Percentiles rank a stretch among this genome's conserved stretches.
phyloP scores from a whole-genome alignment of 78 protist species.

The Goniomonas avonlea region DNA sequence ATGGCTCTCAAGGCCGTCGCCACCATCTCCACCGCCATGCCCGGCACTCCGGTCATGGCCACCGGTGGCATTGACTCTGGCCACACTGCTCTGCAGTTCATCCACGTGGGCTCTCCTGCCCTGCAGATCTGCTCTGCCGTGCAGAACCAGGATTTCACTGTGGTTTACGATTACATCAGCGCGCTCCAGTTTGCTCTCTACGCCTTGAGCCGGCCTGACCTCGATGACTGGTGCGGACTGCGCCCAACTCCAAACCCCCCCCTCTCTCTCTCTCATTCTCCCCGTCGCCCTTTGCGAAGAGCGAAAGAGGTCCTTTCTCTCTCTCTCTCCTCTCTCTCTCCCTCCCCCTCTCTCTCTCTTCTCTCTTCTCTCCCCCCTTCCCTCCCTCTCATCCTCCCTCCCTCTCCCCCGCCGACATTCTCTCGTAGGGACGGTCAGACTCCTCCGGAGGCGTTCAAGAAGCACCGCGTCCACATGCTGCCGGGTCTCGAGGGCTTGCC shows the following conservation, averaged over 20 bases:
- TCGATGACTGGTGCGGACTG: constrained; percentile 73
- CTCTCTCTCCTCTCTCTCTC: too few species aligned
- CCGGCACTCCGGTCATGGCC: constrained; percentile 59
- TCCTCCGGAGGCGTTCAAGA: constrained; percentile 60
- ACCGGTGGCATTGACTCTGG: constrained; percentile 86
- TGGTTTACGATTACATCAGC: constrained; percentile 81
- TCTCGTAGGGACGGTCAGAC: too few species aligned
- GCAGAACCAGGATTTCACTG: constrained; percentile 89
- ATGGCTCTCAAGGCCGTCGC: constrained; percentile 69
- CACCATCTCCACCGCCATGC: constrained; percentile 51
- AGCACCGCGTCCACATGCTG: neutral
- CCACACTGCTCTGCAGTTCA: constrained; percentile 73
- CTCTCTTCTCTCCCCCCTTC: too few species aligned
- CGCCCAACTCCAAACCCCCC: too few species aligned
- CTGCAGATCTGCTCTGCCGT: constrained; percentile 79
- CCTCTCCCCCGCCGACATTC: too few species aligned
- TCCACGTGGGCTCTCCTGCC: constrained; percentile 76
- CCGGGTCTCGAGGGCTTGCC: constrained; percentile 13
- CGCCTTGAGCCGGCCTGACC: constrained; percentile 71
- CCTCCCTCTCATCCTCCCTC: too few species aligned
- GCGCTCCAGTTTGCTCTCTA: constrained; percentile 80
- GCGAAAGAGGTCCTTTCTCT: too few species aligned
- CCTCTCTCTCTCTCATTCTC: too few species aligned
- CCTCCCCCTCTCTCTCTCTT: too few species aligned
- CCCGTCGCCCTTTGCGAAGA: too few species aligned